Percentiles rank a stretch among this genome's conserved stretches.
These are phyloP conservation scores for Cucurbita maxima DNA, from an alignment of 306 rosid species.

Conservation along the genomic window DNA sequence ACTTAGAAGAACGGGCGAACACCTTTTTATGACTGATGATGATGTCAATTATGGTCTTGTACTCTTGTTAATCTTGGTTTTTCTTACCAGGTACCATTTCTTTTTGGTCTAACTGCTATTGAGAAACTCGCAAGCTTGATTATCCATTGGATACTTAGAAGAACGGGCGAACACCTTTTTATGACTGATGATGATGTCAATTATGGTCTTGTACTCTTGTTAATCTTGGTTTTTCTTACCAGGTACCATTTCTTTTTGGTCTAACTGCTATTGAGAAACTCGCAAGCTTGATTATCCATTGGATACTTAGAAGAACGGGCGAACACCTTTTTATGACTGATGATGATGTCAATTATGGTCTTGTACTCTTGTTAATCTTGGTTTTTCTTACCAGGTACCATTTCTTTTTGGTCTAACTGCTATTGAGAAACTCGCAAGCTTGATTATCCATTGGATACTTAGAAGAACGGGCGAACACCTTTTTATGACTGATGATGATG, in stretches of 20 bases:
- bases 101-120: slow-evolving; percentile 74
- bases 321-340: slow-evolving; percentile 86
- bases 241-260: slow-evolving; percentile 99
- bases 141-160: slow-evolving; percentile 83
- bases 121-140: slow-evolving; percentile 64
- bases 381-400: slow-evolving; percentile 52
- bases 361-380: neutral
- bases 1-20: slow-evolving; percentile 95
- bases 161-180: slow-evolving; percentile 96
- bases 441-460: slow-evolving; percentile 73
- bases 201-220: neutral
- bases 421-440: slow-evolving; percentile 61
- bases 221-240: slow-evolving; percentile 7
- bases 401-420: slow-evolving; percentile 91
- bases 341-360: slow-evolving; percentile 26
- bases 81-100: slow-evolving; percentile 78
- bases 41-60: slow-evolving; percentile 21
- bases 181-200: slow-evolving; percentile 62
- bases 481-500: slow-evolving; percentile 66
- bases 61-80: neutral
- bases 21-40: slow-evolving; percentile 73
- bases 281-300: slow-evolving; percentile 71
- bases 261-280: slow-evolving; percentile 64
- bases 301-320: slow-evolving; percentile 94
- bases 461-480: slow-evolving; percentile 98